Base-by-base conservation (phyloP, 129 eudicot species). In the Glebionis coronaria region DNA sequence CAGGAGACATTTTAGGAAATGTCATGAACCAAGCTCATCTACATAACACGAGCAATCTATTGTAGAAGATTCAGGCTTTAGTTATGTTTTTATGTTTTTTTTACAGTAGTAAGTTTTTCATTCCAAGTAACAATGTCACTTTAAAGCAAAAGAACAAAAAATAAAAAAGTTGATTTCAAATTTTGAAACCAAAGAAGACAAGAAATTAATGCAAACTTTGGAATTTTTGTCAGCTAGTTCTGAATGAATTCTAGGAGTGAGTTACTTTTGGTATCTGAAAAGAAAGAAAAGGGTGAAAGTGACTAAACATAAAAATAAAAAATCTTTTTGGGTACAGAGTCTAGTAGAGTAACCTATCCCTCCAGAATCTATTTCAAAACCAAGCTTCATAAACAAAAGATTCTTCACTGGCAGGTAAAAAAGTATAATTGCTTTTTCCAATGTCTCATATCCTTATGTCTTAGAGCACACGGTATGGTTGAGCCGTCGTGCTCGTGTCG, bases 241-340 rank as follows among this genome's bases (percentile, higher is more conserved):
- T 44, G 59, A 27, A 15, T 40, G 18, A 42, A 21, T 23, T 40
- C n/a, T 31, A 25, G 60, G 44, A 18, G 15, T 42, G 63, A 50
- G 12, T 45, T 31, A 64, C 80, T 61, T 68, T 61, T 59, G 38
- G 63, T 21, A 49, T 15, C 46, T 12, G 11, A 23, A 68, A 75
- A 15, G 25, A 16, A n/a, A 58, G 60, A 57, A 38, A 52, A 76
- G 44, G 75, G n/a, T 28, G 80, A 76, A 76, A 76, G 80, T 55
- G 80, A 76, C 75, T 12, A 76, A 23, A 61, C 80, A 56, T 61
- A 68, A 53, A 51, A 20, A 75, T 18, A 68, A 59, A n/a, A 16
- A 49, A 66, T 50, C 40, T 35, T 61, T n/a, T 70, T 52, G 59
- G 38, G 74, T 75, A 68, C 76, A 35, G 42, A 31, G 54, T 62